Percentiles rank a stretch among this genome's conserved stretches.
Conservation (phyloP, 2,329 filamentous ascomycete species). For the Orbilia brochopaga region DNA sequence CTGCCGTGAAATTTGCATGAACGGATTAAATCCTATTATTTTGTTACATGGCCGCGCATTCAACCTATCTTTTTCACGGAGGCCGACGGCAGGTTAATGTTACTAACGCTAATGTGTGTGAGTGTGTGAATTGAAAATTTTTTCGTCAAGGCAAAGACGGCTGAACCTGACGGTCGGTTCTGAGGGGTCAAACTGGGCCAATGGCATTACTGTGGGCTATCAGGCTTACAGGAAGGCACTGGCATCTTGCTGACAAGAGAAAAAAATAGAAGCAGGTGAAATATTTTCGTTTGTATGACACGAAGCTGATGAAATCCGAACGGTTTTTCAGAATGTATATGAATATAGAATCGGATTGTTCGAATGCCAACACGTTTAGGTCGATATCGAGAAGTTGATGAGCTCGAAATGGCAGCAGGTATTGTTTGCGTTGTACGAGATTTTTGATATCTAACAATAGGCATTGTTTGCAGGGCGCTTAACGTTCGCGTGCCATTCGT, state of each 20-base stretch:
- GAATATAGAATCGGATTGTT: too few relatives aligned
- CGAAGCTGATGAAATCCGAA: too few relatives aligned
- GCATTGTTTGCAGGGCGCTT: constrained; percentile 36
- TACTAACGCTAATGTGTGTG: neutral
- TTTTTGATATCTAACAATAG: constrained; percentile 15
- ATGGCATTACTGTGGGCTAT: constrained; percentile 15
- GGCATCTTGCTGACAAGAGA: neutral
- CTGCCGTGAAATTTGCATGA: neutral
- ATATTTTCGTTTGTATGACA: constrained; percentile 1
- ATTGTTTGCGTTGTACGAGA: neutral
- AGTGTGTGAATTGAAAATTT: too few relatives aligned
- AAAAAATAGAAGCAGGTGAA: neutral
- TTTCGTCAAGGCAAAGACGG: constrained; percentile 27
- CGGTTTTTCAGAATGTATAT: too few relatives aligned
- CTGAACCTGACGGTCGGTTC: constrained; percentile 46
- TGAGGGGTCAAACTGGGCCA: constrained; percentile 14
- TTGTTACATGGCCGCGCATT: neutral
- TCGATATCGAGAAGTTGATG: too few relatives aligned
- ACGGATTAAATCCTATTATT: neutral
- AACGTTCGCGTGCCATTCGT: constrained; percentile 26
- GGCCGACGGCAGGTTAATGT: neutral
- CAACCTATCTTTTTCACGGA: neutral
- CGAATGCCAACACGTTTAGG: constrained; percentile 11
- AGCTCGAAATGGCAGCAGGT: neutral
- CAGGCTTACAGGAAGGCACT: neutral